A percentile compares a stretch with the other conserved stretches of the same genome.
These are phyloP conservation scores for Anastatica hierochuntica DNA, from an alignment of 345 rosid species.

Conservation along the genomic window DNA sequence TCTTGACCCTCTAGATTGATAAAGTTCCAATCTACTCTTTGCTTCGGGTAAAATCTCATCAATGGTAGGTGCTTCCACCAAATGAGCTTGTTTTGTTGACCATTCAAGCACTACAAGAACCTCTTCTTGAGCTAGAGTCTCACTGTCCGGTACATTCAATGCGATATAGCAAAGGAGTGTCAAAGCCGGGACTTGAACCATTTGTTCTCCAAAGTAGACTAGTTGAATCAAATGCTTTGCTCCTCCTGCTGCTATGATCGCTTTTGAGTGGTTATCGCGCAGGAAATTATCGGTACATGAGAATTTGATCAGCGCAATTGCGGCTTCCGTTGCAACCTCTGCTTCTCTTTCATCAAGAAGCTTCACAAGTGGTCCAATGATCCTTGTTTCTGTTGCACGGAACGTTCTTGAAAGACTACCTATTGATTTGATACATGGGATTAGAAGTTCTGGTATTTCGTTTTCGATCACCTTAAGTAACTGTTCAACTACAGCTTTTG, in stretches of 20 bases:
- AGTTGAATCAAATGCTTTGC: conserved; percentile 51
- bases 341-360: conserved; percentile 59
- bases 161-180: conserved; percentile 42
- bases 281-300: conserved; percentile 52
- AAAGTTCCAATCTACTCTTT: conserved; percentile 55
- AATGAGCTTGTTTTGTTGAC: conserved; percentile 61
- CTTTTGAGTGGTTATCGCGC: conserved; percentile 43
- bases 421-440: conserved; percentile 47
- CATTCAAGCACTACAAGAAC: conserved; percentile 64
- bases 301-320: conserved; percentile 51
- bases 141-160: conserved; percentile 47
- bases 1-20: conserved; percentile 67
- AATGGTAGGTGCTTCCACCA: conserved; percentile 34
- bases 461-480: conserved; percentile 38
- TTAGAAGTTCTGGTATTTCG: conserved; percentile 41
- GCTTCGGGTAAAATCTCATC: conserved; percentile 52
- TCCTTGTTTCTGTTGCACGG: conserved; percentile 56
- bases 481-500: conserved; percentile 63
- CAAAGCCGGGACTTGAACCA: conserved; percentile 51
- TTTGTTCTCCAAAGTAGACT: conserved; percentile 55
- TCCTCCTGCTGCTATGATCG: conserved; percentile 50
- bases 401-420: conserved; percentile 80
- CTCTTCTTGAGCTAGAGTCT: conserved; percentile 58
- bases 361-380: conserved; percentile 54
- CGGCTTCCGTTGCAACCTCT: conserved; percentile 48